These are phyloP conservation scores for Luzula sylvatica DNA, from an alignment of 176 grass and related monocot genomes.

Conservation along the genomic window DNA sequence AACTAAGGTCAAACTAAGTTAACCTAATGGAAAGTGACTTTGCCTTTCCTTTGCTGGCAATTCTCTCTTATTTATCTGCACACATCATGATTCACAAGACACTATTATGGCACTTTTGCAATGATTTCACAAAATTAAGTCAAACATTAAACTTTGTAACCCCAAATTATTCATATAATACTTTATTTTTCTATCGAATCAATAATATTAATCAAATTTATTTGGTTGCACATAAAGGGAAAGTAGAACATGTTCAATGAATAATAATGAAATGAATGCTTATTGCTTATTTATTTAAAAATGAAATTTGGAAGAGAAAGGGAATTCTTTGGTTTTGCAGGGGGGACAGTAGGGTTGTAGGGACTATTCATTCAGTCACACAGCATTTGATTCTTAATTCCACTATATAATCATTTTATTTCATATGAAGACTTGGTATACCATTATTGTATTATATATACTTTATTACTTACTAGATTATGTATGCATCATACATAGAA, in stretches of 20 bases:
- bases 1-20: conserved; percentile 15
- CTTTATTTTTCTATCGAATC: neutral
- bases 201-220: too few relatives aligned
- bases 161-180: neutral
- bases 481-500: neutral
- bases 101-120: neutral
- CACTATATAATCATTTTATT: neutral
- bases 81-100: neutral
- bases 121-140: neutral
- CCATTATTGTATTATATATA: neutral
- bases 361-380: neutral
- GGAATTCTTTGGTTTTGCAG: neutral
- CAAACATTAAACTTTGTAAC: neutral
- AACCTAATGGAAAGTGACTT: conserved; percentile 14
- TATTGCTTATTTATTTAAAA: neutral
- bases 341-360: neutral
- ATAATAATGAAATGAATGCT: neutral
- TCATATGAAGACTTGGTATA: conserved; percentile 1
- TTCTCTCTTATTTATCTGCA: neutral
- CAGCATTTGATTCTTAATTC: neutral
- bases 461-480: too few relatives aligned
- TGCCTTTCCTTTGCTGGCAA: conserved; percentile 4
- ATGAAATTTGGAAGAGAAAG: neutral
- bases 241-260: too few relatives aligned
- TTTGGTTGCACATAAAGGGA: too few relatives aligned